phyloP scores from a whole-genome alignment of 371 early-diverging fungal species.

The Sporodiniella umbellata region DNA sequence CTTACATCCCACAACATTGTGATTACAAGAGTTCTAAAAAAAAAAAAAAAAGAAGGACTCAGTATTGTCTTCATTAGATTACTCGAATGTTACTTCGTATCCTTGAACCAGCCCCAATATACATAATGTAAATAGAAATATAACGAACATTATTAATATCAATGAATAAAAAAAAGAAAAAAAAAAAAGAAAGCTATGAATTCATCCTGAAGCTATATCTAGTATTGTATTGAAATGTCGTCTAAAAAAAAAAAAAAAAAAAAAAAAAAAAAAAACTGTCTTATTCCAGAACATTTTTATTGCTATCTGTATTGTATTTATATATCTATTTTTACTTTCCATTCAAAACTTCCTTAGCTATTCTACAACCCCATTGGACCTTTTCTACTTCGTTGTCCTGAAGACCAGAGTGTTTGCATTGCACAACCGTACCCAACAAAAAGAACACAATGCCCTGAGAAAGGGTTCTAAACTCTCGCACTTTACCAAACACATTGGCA shows the following conservation, averaged over 20 bases:
- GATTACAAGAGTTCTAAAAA: constrained; percentile 38
- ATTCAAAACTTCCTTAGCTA: constrained; percentile 56
- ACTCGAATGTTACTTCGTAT: constrained; percentile 21
- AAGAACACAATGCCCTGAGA: constrained; percentile 75
- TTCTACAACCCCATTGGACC: constrained; percentile 61
- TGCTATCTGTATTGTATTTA: no score
- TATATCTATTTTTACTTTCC: constrained; percentile 10
- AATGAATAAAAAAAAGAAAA: not conserved
- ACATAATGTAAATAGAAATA: constrained; percentile 6
- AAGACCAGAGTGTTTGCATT: constrained; percentile 22
- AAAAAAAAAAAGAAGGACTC: no score
- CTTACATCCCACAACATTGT: constrained; percentile 45
- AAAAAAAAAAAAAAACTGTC: no score
- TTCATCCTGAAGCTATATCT: no score
- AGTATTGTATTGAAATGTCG: constrained; percentile 14
- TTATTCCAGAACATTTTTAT: no score
- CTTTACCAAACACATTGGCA: constrained; percentile 57
- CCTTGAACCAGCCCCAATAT: constrained; percentile 7
- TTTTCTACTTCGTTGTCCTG: constrained; percentile 50
- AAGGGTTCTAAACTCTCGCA: constrained; percentile 56
- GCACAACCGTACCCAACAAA: constrained; percentile 62
- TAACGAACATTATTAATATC: constrained; percentile 4
- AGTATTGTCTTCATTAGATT: no score
- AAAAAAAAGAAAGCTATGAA: no score
- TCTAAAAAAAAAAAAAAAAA: no score